phyloP scores from a whole-genome alignment of 768 basidiomycete species.

The Kwoniella dejecticola region DNA sequence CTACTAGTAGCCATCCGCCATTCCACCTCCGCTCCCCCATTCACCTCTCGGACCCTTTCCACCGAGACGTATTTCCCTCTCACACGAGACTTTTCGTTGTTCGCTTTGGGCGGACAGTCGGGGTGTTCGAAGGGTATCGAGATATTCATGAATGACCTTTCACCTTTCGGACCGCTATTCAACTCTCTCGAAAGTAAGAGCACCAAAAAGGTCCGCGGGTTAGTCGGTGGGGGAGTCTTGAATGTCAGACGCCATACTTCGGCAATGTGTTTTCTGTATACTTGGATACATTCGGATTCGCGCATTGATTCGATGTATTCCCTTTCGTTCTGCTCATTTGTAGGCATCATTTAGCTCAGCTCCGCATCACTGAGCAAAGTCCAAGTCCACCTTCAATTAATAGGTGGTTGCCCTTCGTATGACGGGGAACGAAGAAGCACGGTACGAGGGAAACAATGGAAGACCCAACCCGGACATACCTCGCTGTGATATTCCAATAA shows the following conservation, averaged over 20 bases:
- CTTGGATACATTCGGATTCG: slow-evolving; percentile 42
- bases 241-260: slow-evolving; percentile 53
- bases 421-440: no score
- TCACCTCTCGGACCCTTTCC: slow-evolving; percentile 44
- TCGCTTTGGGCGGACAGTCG: slow-evolving; percentile 38
- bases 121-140: slow-evolving; percentile 53
- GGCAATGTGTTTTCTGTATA: slow-evolving; percentile 41
- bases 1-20: slow-evolving; percentile 54
- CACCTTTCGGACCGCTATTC: slow-evolving; percentile 20
- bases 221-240: slow-evolving; percentile 39
- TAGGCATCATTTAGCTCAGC: no score
- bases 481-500: slow-evolving; percentile 45
- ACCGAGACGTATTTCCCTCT: slow-evolving; percentile 53
- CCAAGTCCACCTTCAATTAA: neutral
- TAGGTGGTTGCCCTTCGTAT: neutral
- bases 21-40: slow-evolving; percentile 39
- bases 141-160: slow-evolving; percentile 47
- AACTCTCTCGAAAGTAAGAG: slow-evolving; percentile 40
- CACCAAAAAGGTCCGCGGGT: slow-evolving; percentile 48
- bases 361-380: no score
- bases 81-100: slow-evolving; percentile 39
- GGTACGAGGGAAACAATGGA: no score
- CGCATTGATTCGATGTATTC: slow-evolving; percentile 52
- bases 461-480: slow-evolving; percentile 22
- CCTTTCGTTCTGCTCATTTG: slow-evolving; percentile 37